Conservation (phyloP, 2,329 filamentous ascomycete species). For the Chalaropsis thielavioides region DNA sequence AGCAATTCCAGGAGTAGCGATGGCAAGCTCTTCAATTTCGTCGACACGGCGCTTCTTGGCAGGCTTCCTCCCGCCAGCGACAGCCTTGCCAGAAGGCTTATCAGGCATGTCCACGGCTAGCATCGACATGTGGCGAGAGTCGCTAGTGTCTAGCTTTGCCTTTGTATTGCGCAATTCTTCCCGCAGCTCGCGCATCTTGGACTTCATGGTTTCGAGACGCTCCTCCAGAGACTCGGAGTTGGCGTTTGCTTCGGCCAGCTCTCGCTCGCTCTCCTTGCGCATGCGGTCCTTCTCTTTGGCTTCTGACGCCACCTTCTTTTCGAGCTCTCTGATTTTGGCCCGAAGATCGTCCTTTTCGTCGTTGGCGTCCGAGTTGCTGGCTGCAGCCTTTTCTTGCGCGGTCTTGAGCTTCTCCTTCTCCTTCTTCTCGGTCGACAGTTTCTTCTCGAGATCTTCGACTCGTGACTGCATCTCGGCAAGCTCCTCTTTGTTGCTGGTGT, state of each 20-base stretch:
- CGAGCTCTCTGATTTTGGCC: conserved; percentile 18
- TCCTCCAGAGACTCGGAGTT: conserved; percentile 53
- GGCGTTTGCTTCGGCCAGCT: conserved; percentile 44
- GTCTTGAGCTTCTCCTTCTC: conserved; percentile 34
- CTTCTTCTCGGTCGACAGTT: conserved; percentile 29
- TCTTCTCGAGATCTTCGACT: conserved; percentile 27
- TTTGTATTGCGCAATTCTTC: conserved; percentile 28
- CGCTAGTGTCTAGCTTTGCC: conserved; percentile 29
- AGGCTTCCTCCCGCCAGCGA: conserved; percentile 24
- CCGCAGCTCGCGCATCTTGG: conserved; percentile 54
- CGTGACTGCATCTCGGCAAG: conserved; percentile 29
- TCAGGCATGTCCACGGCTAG: conserved; percentile 4
- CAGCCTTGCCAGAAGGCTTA: conserved; percentile 24
- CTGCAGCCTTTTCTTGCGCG: conserved; percentile 18
- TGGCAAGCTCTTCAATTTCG: conserved; percentile 34
- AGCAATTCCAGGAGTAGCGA: conserved; percentile 32
- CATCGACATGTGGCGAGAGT: conserved; percentile 11
- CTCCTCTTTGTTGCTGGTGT: conserved; percentile 27
- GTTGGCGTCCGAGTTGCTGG: not conserved
- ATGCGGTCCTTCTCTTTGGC: conserved; percentile 34
- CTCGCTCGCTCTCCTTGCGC: conserved; percentile 36
- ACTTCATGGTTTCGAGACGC: conserved; percentile 53
- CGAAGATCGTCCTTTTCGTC: conserved; percentile 13
- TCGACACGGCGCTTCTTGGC: conserved; percentile 34
- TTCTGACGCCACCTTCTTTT: conserved; percentile 28